A percentile compares a stretch with the other conserved stretches of the same genome.
These are phyloP conservation scores for Seiridium unicorne DNA, from an alignment of 2,329 filamentous ascomycete genomes.

Conservation along the genomic window DNA sequence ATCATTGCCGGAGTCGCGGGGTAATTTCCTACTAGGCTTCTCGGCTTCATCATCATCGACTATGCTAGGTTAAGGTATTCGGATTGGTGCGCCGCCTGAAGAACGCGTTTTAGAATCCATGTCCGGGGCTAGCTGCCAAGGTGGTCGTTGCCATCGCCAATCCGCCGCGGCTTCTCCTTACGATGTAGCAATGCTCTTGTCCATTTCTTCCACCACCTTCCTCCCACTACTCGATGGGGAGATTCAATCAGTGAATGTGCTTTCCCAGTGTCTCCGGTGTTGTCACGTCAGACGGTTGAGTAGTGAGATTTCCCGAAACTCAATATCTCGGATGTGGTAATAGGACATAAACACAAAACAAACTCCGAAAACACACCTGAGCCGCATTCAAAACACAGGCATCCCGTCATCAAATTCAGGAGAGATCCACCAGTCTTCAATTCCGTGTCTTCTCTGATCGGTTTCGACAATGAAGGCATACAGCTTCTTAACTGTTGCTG, in stretches of 20 bases:
- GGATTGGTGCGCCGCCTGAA: background rate
- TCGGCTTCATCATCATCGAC: background rate
- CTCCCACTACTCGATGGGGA: too few relatives aligned
- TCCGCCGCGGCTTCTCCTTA: background rate
- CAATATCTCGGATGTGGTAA: too few relatives aligned
- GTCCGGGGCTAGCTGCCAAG: background rate
- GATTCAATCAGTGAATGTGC: too few relatives aligned
- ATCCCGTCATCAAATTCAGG: too few relatives aligned
- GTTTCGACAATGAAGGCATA: conserved; percentile 2
- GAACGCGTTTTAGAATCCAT: background rate
- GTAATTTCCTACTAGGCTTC: background rate
- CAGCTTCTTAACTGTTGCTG: background rate
- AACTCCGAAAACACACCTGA: background rate
- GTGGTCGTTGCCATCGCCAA: background rate
- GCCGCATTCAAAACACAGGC: too few relatives aligned
- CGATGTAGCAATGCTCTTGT: background rate
- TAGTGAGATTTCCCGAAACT: background rate
- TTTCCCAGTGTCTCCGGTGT: too few relatives aligned
- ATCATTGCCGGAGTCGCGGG: background rate
- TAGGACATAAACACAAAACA: background rate
- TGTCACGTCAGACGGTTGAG: too few relatives aligned
- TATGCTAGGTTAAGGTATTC: background rate
- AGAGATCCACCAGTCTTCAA: background rate
- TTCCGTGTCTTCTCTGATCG: background rate
- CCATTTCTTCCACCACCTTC: background rate